Conservation (phyloP, 2,329 filamentous ascomycete species). For the Cryphonectria carpinicola region DNA sequence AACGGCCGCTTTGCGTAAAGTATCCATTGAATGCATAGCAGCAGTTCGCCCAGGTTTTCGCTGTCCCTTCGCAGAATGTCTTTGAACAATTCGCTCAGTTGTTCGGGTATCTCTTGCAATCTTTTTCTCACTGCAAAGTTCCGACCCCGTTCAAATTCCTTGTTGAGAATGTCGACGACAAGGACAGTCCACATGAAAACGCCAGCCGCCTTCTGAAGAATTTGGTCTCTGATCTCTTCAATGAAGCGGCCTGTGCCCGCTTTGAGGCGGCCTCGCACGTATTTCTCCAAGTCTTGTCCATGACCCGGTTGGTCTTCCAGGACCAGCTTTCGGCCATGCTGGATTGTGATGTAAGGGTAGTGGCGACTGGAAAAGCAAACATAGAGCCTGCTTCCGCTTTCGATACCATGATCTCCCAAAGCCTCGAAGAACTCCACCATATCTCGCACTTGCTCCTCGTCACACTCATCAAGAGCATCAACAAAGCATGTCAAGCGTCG, state of each 20-base stretch:
- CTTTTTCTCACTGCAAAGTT: slow-evolving; percentile 34
- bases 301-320: slow-evolving; percentile 44
- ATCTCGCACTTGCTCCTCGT: slow-evolving; percentile 44
- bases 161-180: slow-evolving; percentile 42
- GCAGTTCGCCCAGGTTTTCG: slow-evolving; percentile 43
- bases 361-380: slow-evolving; percentile 53
- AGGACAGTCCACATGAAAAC: slow-evolving; percentile 49
- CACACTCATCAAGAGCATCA: slow-evolving; percentile 32
- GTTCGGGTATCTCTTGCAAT: slow-evolving; percentile 41
- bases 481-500: slow-evolving; percentile 28
- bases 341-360: slow-evolving; percentile 47
- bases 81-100: slow-evolving; percentile 52
- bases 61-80: slow-evolving; percentile 53
- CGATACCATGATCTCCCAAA: slow-evolving; percentile 37
- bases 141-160: slow-evolving; percentile 37
- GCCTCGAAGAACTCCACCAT: slow-evolving; percentile 50
- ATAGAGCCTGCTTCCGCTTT: slow-evolving; percentile 32
- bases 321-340: slow-evolving; percentile 34
- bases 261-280: slow-evolving; percentile 37
- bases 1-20: slow-evolving; percentile 51
- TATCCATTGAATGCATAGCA: slow-evolving; percentile 56
- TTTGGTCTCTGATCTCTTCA: slow-evolving; percentile 31
- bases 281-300: slow-evolving; percentile 40
- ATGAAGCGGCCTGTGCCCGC: slow-evolving; percentile 28
- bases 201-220: slow-evolving; percentile 43